phyloP scores from a whole-genome alignment of 2,329 filamentous ascomycete genomes.

The Plectosphaerella cucumerina region DNA sequence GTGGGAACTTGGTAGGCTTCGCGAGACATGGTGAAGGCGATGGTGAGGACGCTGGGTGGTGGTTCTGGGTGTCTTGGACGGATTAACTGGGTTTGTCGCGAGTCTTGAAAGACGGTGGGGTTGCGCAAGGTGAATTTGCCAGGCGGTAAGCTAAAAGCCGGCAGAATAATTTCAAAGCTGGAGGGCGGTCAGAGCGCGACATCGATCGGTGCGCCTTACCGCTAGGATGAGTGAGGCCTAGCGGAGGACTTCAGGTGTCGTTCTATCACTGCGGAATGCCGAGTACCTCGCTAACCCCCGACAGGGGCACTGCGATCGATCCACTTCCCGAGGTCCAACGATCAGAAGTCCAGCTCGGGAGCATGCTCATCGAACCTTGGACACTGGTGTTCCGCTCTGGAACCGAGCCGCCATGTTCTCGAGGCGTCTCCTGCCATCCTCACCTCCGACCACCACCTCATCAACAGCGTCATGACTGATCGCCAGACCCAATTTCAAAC shows the following conservation, averaged over 20 bases:
- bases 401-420: too few relatives aligned
- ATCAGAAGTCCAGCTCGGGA: too few relatives aligned
- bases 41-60: neutral
- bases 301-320: neutral
- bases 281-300: too few relatives aligned
- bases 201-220: too few relatives aligned
- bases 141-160: neutral
- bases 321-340: conserved; percentile 4
- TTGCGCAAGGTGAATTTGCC: conserved; percentile 1
- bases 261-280: too few relatives aligned
- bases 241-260: too few relatives aligned
- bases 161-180: conserved; percentile 1
- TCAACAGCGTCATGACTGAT: too few relatives aligned
- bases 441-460: too few relatives aligned
- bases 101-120: neutral
- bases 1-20: conserved; percentile 75
- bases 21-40: conserved; percentile 52
- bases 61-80: neutral
- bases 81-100: neutral
- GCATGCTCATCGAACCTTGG: too few relatives aligned
- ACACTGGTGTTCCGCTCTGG: too few relatives aligned
- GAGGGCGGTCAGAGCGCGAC: neutral
- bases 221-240: too few relatives aligned
- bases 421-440: too few relatives aligned
- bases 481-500: neutral